These are phyloP conservation scores for Nicotiana benthamiana DNA, from an alignment of 257 asterid species.

Conservation along the genomic window DNA sequence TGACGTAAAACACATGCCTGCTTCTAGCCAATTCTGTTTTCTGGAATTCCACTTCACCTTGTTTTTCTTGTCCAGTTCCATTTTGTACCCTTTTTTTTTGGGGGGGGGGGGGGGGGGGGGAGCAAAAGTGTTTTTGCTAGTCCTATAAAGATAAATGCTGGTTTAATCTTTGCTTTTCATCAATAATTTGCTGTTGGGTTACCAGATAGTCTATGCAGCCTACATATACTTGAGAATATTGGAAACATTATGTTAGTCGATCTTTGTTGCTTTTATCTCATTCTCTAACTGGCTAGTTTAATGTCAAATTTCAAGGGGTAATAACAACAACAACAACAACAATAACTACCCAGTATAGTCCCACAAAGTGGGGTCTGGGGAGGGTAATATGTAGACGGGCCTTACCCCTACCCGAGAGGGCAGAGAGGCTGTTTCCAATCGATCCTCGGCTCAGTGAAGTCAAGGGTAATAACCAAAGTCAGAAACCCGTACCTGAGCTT, in stretches of 20 bases:
- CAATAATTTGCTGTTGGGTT: not conserved
- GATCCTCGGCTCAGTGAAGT: too few species aligned
- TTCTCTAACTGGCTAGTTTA: constrained; percentile 1
- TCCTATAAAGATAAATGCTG: not conserved
- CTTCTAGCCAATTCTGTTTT: not conserved
- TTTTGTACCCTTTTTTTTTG: not conserved
- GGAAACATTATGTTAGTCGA: not conserved
- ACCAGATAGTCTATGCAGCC: not conserved
- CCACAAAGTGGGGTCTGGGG: too few species aligned
- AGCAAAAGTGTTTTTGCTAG: not conserved
- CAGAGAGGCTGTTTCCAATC: too few species aligned
- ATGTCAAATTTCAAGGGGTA: not conserved
- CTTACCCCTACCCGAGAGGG: too few species aligned
- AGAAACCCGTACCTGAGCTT: not conserved
- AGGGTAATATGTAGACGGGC: too few species aligned
- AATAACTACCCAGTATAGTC: too few species aligned
- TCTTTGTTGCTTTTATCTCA: not conserved
- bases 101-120: not conserved
- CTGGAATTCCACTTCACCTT: not conserved
- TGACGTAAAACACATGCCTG: not conserved
- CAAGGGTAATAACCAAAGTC: not conserved
- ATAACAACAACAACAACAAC: too few species aligned
- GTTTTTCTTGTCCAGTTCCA: not conserved
- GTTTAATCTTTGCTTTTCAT: not conserved
- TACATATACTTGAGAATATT: not conserved